Percentiles rank a stretch among this genome's conserved stretches.
phyloP scores from a whole-genome alignment of 495 filamentous ascomycete species.

The Poronia punctata region DNA sequence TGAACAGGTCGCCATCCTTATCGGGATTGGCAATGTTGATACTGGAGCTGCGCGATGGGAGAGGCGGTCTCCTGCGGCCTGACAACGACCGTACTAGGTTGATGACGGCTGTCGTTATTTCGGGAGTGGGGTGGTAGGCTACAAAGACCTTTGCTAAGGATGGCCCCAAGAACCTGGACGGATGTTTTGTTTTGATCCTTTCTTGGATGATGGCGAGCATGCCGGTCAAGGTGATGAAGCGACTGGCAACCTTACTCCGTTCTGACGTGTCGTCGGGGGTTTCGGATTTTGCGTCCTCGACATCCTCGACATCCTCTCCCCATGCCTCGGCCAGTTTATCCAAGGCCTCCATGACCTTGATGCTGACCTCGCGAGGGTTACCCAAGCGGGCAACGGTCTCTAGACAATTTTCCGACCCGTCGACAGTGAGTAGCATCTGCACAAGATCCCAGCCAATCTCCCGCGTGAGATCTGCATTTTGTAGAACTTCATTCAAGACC shows the following conservation, averaged over 20 bases:
- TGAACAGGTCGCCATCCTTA: constrained; percentile 35
- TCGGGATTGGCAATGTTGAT: constrained; percentile 47
- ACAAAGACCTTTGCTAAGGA: constrained; percentile 70
- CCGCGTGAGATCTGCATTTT: constrained; percentile 73
- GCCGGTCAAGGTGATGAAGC: constrained; percentile 70
- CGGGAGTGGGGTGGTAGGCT: constrained; percentile 56
- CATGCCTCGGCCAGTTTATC: constrained; percentile 50
- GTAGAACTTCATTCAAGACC: constrained; percentile 67
- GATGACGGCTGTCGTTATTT: constrained; percentile 66
- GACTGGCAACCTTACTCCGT: constrained; percentile 26
- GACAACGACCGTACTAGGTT: constrained; percentile 70
- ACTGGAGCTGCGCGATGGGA: constrained; percentile 63
- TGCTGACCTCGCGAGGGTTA: constrained; percentile 88
- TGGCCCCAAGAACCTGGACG: constrained; percentile 87
- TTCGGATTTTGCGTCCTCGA: constrained; percentile 20
- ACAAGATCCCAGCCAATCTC: constrained; percentile 98
- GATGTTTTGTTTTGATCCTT: constrained; percentile 83
- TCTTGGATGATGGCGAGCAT: constrained; percentile 81
- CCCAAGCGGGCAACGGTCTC: constrained; percentile 70
- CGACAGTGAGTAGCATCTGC: constrained; percentile 72
- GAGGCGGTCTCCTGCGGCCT: constrained; percentile 62
- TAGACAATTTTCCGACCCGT: constrained; percentile 65
- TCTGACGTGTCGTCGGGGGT: constrained; percentile 15
- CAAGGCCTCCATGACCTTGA: constrained; percentile 73
- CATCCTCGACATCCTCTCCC: constrained; percentile 33